Conservation (phyloP, 2,329 filamentous ascomycete genomes). For the Polychaeton citri region DNA sequence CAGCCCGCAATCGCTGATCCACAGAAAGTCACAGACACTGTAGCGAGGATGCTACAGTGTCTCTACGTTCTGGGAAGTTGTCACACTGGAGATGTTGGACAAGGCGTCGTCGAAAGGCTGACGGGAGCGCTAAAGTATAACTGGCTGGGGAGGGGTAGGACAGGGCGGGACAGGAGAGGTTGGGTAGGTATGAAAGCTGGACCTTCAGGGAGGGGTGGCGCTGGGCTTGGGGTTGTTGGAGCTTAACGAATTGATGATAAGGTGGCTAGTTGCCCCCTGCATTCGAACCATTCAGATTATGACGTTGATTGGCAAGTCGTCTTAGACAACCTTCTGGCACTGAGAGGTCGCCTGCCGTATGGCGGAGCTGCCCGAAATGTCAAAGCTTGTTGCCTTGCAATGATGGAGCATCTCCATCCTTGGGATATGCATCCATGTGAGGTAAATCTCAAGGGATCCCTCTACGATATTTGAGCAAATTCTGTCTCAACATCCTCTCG, state of each 20-base stretch:
- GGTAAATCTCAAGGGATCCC: too few species aligned
- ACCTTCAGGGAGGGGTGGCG: neutral
- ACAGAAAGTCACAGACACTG: constrained; percentile 82
- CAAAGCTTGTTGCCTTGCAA: too few species aligned
- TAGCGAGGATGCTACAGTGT: constrained; percentile 91
- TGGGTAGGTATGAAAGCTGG: constrained; percentile 57
- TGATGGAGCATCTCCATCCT: too few species aligned
- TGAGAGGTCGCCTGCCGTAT: too few species aligned
- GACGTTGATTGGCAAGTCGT: too few species aligned
- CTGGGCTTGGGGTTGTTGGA: neutral
- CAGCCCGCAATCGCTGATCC: constrained; percentile 11
- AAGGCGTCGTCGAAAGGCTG: constrained; percentile 68
- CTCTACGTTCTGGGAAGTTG: constrained; percentile 78
- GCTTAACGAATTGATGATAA: neutral
- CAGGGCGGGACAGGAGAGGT: constrained; percentile 75
- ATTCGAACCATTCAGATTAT: too few species aligned
- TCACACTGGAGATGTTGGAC: constrained; percentile 56
- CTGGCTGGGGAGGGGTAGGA: constrained; percentile 83
- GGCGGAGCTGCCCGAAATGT: too few species aligned
- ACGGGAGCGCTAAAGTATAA: constrained; percentile 87
- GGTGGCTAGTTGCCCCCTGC: too few species aligned
- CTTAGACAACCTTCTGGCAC: too few species aligned
- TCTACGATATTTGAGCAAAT: too few species aligned
- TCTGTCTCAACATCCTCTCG: too few species aligned
- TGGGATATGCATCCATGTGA: too few species aligned